Evolutionary conservation across 2,329 filamentous ascomycete species (phyloP).

Genomic region (Colletotrichum tropicale): DNA sequence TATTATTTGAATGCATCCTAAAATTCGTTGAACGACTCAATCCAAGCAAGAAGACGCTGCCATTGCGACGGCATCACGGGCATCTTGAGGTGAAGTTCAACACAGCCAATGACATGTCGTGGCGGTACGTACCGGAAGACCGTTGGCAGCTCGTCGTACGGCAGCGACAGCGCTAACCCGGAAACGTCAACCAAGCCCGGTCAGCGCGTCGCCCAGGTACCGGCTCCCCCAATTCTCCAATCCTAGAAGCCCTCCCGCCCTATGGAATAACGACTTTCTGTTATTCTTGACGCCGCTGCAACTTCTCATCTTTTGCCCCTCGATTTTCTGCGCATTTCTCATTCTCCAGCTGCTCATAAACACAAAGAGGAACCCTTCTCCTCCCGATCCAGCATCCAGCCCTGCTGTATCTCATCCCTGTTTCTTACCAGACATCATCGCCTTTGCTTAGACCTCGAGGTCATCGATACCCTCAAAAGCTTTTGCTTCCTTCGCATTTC

Average conservation of each 20-base stretch:
- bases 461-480: not conserved
- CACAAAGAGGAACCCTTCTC: not conserved
- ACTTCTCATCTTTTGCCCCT: constrained; percentile 1
- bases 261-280: constrained; percentile 3
- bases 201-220: constrained; percentile 20
- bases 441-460: not conserved
- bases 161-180: constrained; percentile 16
- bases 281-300: constrained; percentile 2
- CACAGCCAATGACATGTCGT: not conserved
- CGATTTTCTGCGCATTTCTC: not conserved
- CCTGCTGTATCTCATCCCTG: not conserved
- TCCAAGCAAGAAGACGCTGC: not conserved
- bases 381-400: not conserved
- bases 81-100: not conserved
- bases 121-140: not conserved
- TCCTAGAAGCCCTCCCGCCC: constrained; percentile 2
- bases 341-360: not conserved
- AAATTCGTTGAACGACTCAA: not conserved
- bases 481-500: not conserved
- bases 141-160: constrained; percentile 2
- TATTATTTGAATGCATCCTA: not conserved
- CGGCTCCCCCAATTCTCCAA: constrained; percentile 11
- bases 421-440: not conserved
- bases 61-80: too few species aligned
- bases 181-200: not conserved